A percentile compares a stretch with the other conserved stretches of the same genome.
phyloP scores from a whole-genome alignment of 208 protist species.

The Angomonas ambiguus region DNA sequence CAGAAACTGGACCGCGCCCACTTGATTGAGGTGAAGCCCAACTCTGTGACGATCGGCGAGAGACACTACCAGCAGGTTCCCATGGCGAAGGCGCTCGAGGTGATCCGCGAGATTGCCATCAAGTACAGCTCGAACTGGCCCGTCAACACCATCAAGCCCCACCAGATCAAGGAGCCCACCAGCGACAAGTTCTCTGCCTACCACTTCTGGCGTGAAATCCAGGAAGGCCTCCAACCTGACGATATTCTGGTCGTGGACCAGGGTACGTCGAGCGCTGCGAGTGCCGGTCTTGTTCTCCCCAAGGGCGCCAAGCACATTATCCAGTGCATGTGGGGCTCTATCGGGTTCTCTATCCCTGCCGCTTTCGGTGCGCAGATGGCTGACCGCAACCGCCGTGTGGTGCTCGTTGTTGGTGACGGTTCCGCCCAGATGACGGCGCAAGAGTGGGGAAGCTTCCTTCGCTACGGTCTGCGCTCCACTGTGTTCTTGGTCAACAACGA shows the following conservation, averaged over 20 bases:
- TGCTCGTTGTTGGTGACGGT: conserved; percentile 45
- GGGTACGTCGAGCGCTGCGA: conserved; percentile 42
- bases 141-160: neutral
- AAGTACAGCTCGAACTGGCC: conserved; percentile 23
- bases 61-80: conserved; percentile 14
- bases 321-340: conserved; percentile 50
- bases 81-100: conserved; percentile 25
- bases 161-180: neutral
- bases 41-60: conserved; percentile 13
- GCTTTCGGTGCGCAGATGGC: conserved; percentile 44
- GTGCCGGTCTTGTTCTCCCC: conserved; percentile 31
- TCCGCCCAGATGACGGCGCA: conserved; percentile 58
- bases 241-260: conserved; percentile 49
- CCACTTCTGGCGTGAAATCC: conserved; percentile 51
- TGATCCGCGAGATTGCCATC: conserved; percentile 15
- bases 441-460: conserved; percentile 20
- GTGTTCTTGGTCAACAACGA: conserved; percentile 24
- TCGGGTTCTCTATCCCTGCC: conserved; percentile 49
- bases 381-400: conserved; percentile 32
- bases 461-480: conserved; percentile 13
- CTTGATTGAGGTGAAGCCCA: conserved; percentile 28
- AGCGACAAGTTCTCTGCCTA: conserved; percentile 19
- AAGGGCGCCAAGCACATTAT: conserved; percentile 17
- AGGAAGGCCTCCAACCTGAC: conserved; percentile 24
- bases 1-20: conserved; percentile 17